Percentiles rank a stretch among this genome's conserved stretches.
phyloP scores from a whole-genome alignment of 805 yeast species.

The Starmerella bacillaris region DNA sequence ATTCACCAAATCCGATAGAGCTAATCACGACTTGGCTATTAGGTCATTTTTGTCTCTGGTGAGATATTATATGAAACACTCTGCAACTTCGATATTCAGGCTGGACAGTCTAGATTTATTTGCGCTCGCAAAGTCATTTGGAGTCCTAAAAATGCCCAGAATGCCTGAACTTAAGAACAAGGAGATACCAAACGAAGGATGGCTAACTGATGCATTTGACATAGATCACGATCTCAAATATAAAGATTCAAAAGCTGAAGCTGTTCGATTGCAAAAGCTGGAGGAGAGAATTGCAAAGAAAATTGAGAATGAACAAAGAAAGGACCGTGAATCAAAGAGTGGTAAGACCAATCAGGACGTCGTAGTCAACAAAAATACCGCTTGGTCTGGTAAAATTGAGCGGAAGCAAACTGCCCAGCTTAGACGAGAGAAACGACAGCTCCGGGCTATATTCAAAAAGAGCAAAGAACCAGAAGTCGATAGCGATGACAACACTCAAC shows the following conservation, averaged over 20 bases:
- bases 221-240: slow-evolving; percentile 46
- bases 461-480: slow-evolving; percentile 25
- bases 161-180: slow-evolving; percentile 71
- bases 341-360: slow-evolving; percentile 19
- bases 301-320: slow-evolving; percentile 20
- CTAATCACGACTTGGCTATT: slow-evolving; percentile 64
- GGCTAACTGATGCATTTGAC: slow-evolving; percentile 47
- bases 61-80: slow-evolving; percentile 70
- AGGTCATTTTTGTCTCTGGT: slow-evolving; percentile 68
- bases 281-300: too few species aligned
- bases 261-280: slow-evolving; percentile 38
- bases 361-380: slow-evolving; percentile 28
- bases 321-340: slow-evolving; percentile 2
- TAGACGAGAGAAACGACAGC: slow-evolving; percentile 50
- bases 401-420: slow-evolving; percentile 42
- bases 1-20: slow-evolving; percentile 59
- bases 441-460: slow-evolving; percentile 37
- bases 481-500: slow-evolving; percentile 27
- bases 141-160: slow-evolving; percentile 65
- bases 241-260: slow-evolving; percentile 46
- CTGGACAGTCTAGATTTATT: slow-evolving; percentile 50
- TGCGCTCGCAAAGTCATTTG: slow-evolving; percentile 58
- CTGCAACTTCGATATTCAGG: slow-evolving; percentile 76
- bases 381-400: slow-evolving; percentile 65
- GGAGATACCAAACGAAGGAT: slow-evolving; percentile 54